Base-by-base conservation (phyloP, 2,329 filamentous ascomycete genomes). In the Hypoxylon sp. region DNA sequence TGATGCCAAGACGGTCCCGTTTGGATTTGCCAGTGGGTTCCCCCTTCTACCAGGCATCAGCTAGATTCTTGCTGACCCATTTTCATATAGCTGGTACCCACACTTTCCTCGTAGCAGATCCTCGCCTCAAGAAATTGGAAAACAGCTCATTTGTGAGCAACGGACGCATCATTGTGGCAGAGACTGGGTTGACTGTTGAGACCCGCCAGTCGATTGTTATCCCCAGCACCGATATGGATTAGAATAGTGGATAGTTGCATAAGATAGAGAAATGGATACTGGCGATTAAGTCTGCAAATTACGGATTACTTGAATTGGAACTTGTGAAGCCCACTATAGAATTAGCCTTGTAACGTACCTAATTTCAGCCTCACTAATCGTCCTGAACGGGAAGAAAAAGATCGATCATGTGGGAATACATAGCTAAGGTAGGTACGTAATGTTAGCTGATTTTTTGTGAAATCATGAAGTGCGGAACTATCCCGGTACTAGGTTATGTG, bases 1-100 rank as follows among this genome's bases (percentile, higher is more conserved):
- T 50, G 67, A 64, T 31, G 59, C 54, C 42, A 59, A 55, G 19
- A 70, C 59, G 14, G 59, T 64, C 5, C 64, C 67, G n/a, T 67
- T 64, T 26, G 59, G 63, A 9, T 52, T 26, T 29, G 35, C 39
- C 2, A 56, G 53, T 42, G 39, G 13, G 53, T 22, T 29, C 3
- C 3, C 31, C 6, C 26, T n/a, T n/a, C 46, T n/a, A 37, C 17
- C 17, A 11, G 3, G 22, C n/a, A 42, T 42, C 8, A 24, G 9
- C n/a, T n/a, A 13, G 14, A n/a, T 19, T 19, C 29, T 42, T 10
- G 35, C 52, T 55, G 35, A 55, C 52, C 11, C 22, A 39, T 26
- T 26, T 26, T 29, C 6, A 39, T 26, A 33, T 39, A 69, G 63
- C 66, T 54, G 63, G 31, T 17, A 50, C 55, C 9, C 33, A 48